phyloP scores from a whole-genome alignment of 2,329 filamentous ascomycete species.

The Aspergillus thermomutatus region DNA sequence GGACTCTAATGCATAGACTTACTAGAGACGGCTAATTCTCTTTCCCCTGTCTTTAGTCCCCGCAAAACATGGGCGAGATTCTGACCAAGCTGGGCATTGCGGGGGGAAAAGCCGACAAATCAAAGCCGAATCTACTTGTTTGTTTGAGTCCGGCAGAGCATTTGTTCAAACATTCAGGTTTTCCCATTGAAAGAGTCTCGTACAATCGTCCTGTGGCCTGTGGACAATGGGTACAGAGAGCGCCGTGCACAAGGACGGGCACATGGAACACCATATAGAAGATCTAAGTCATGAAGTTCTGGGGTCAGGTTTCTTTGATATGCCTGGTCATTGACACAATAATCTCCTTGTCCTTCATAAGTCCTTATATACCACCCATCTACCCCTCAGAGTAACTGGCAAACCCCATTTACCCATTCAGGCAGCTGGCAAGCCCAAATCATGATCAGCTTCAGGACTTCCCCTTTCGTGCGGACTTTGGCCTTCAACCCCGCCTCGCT shows the following conservation, averaged over 20 bases:
- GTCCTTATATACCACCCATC: neutral
- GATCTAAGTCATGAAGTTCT: too few relatives aligned
- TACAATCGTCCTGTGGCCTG: too few relatives aligned
- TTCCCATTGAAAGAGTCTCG: neutral
- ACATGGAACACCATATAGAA: too few relatives aligned
- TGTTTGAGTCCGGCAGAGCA: neutral
- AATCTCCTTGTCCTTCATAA: neutral
- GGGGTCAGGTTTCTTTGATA: neutral
- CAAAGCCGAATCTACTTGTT: neutral
- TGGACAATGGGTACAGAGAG: too few relatives aligned
- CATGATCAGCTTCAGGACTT: neutral
- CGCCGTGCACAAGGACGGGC: too few relatives aligned
- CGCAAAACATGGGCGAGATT: neutral
- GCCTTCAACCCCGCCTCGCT: neutral
- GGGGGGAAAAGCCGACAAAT: neutral
- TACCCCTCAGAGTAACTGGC: too few relatives aligned
- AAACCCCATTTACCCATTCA: neutral
- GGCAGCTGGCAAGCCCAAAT: neutral
- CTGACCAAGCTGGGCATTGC: neutral
- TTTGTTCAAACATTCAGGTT: neutral
- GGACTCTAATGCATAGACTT: neutral
- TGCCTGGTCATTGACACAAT: too few relatives aligned
- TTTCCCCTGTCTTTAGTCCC: neutral
- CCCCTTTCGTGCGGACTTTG: neutral
- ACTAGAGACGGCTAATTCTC: neutral